Percentiles rank a stretch among this genome's conserved stretches.
phyloP scores from a whole-genome alignment of 2,329 filamentous ascomycete genomes.

The Penicillium sp. region DNA sequence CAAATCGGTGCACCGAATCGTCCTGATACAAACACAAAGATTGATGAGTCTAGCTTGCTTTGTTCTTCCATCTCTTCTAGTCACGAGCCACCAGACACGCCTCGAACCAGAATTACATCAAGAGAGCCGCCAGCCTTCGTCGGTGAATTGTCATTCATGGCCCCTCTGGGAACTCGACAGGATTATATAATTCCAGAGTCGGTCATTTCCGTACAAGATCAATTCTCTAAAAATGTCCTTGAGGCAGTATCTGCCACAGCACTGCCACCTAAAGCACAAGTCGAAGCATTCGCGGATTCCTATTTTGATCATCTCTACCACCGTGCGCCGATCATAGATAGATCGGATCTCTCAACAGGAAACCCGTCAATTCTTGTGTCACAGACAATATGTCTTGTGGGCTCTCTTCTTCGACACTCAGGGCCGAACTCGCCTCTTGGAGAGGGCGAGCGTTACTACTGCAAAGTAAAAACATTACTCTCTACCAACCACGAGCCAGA shows the following conservation, averaged over 20 bases:
- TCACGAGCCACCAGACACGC: not conserved
- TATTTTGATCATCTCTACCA: constrained; percentile 26
- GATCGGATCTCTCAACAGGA: constrained; percentile 3
- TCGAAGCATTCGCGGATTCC: constrained; percentile 15
- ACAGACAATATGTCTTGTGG: constrained; percentile 24
- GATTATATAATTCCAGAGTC: constrained; percentile 1
- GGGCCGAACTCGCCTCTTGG: constrained; percentile 2
- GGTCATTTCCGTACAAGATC: not conserved
- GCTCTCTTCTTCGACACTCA: constrained; percentile 19
- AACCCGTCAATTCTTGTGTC: constrained; percentile 4
- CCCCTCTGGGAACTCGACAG: not conserved
- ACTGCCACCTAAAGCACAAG: not conserved
- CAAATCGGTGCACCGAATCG: not conserved
- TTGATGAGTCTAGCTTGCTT: not conserved
- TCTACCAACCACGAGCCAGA: constrained; percentile 23
- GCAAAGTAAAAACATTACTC: constrained; percentile 25
- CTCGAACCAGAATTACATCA: not conserved
- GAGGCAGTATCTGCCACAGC: not conserved
- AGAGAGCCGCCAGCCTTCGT: constrained; percentile 8
- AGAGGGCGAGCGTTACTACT: constrained; percentile 18
- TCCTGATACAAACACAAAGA: not conserved
- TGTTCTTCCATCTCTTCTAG: not conserved
- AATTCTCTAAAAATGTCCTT: constrained; percentile 1
- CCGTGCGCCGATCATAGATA: constrained; percentile 19
- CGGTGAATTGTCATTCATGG: constrained; percentile 5